These are phyloP conservation scores for Ogataea dorogensis DNA, from an alignment of 805 yeast genomes.

Conservation along the genomic window DNA sequence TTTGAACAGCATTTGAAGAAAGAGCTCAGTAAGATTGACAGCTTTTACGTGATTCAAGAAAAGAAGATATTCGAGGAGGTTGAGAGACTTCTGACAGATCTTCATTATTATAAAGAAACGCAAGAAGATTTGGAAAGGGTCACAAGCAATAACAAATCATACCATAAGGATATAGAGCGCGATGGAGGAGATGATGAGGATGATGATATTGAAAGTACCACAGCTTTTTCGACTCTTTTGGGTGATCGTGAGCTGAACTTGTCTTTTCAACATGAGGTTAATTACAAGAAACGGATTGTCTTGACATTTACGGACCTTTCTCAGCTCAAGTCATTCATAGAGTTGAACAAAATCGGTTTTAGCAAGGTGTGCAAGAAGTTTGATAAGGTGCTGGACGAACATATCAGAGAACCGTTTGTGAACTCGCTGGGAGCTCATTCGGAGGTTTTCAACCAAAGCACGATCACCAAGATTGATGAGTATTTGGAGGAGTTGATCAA, in stretches of 20 bases:
- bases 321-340: constrained; percentile 50
- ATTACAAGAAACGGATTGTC: constrained; percentile 45
- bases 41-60: constrained; percentile 49
- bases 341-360: constrained; percentile 52
- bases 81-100: constrained; percentile 46
- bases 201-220: constrained; percentile 34
- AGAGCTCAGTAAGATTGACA: constrained; percentile 54
- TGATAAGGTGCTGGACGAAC: constrained; percentile 48
- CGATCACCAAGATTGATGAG: constrained; percentile 29
- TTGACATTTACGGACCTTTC: constrained; percentile 44
- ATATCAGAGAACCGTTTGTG: constrained; percentile 42
- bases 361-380: constrained; percentile 53
- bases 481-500: constrained; percentile 31
- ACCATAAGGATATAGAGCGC: constrained; percentile 20
- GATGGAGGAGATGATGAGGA: constrained; percentile 36
- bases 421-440: constrained; percentile 27
- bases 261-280: constrained; percentile 48
- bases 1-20: constrained; percentile 45
- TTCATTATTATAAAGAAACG: constrained; percentile 37
- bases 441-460: constrained; percentile 37
- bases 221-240: constrained; percentile 48
- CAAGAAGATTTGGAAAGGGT: constrained; percentile 24
- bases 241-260: constrained; percentile 48
- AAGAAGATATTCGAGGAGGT: constrained; percentile 44
- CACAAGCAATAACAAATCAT: constrained; percentile 24